These are phyloP conservation scores for Sugiyamaella marilandica DNA, from an alignment of 805 yeast species.

Conservation along the genomic window DNA sequence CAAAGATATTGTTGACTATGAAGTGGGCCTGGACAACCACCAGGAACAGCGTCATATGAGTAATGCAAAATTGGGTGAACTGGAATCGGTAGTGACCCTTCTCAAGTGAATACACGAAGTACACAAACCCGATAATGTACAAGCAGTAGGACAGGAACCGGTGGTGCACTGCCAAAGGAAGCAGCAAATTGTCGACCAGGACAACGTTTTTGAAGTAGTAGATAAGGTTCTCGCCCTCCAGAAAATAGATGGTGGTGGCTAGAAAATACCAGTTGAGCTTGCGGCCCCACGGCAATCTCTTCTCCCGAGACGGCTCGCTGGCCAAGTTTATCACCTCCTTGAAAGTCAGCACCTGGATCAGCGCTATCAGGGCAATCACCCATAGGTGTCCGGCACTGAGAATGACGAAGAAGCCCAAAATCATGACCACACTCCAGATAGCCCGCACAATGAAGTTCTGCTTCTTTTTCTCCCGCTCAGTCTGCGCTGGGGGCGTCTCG, in stretches of 20 bases:
- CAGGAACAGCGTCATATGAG: conserved; percentile 86
- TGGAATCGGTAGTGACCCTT: conserved; percentile 89
- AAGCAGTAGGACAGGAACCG: conserved; percentile 77
- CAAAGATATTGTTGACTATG: conserved; percentile 81
- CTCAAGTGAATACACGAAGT: conserved; percentile 83
- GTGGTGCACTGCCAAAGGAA: conserved; percentile 69
- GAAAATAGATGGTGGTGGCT: conserved; percentile 77
- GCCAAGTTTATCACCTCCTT: conserved; percentile 86
- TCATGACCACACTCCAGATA: conserved; percentile 91
- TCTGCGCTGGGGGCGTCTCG: neutral
- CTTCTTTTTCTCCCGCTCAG: conserved; percentile 54
- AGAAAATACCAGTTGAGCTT: conserved; percentile 91
- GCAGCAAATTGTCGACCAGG: conserved; percentile 40
- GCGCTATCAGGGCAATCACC: conserved; percentile 64
- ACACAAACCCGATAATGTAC: conserved; percentile 81
- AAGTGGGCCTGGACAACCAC: conserved; percentile 94
- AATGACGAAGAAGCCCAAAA: conserved; percentile 60
- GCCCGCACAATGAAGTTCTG: conserved; percentile 85
- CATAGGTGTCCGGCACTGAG: conserved; percentile 82
- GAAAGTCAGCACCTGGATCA: conserved; percentile 78
- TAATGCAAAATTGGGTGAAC: conserved; percentile 86
- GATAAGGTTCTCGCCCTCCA: conserved; percentile 81
- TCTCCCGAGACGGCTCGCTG: conserved; percentile 76
- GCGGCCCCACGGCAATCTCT: conserved; percentile 74
- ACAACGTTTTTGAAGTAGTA: conserved; percentile 56